Conservation (phyloP, 345 rosid genomes). For the Brassica cretica region DNA sequence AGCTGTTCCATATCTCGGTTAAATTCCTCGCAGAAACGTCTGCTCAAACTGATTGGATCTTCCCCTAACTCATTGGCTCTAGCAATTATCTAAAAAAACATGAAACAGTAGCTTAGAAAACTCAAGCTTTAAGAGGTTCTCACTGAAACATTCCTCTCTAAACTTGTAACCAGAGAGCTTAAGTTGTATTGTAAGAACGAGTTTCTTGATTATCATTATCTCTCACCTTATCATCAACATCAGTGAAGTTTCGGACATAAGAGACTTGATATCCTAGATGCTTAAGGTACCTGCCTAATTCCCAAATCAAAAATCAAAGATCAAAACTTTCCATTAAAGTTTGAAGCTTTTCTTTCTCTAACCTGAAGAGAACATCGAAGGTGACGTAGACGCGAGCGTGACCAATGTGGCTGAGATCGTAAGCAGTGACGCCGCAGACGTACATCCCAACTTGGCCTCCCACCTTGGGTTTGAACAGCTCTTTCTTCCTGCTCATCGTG, state of each 20-base stretch:
- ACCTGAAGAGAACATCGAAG: slow-evolving; percentile 86
- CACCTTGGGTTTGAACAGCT: slow-evolving; percentile 66
- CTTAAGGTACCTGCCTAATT: slow-evolving; percentile 87
- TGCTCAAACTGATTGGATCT: slow-evolving; percentile 87
- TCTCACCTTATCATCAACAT: slow-evolving; percentile 96
- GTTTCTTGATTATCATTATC: neutral
- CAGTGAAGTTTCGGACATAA: slow-evolving; percentile 94
- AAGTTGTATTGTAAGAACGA: neutral
- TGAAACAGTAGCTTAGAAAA: slow-evolving; percentile 24
- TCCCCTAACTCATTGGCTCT: slow-evolving; percentile 88
- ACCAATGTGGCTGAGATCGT: slow-evolving; percentile 93
- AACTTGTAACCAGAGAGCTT: neutral
- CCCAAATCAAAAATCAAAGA: slow-evolving; percentile 35
- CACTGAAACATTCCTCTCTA: neutral
- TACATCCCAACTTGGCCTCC: slow-evolving; percentile 95
- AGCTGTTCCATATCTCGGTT: slow-evolving; percentile 72
- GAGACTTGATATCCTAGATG: slow-evolving; percentile 83
- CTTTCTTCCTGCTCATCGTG: slow-evolving; percentile 79
- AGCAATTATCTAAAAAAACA: slow-evolving; percentile 69
- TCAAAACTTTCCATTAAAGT: slow-evolving; percentile 23
- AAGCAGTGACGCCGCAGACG: slow-evolving; percentile 96
- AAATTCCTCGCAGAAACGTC: slow-evolving; percentile 81
- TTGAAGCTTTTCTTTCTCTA: neutral
- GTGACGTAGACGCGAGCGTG: slow-evolving; percentile 95
- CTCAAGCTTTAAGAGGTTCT: neutral